phyloP scores from a whole-genome alignment of 768 basidiomycete species.

The Serpula lacrymans region DNA sequence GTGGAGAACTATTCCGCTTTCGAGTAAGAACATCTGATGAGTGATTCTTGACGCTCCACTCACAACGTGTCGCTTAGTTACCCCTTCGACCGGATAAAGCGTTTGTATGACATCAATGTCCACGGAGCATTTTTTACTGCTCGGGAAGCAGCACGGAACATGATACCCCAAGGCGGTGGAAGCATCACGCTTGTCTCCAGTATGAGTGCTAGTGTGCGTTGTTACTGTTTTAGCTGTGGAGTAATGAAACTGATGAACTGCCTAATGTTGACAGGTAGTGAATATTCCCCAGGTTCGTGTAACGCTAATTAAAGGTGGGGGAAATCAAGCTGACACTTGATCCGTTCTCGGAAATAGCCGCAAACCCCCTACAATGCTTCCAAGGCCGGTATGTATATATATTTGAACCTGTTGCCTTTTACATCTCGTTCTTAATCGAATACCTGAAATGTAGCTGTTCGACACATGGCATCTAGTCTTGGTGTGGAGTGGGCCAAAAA shows the following conservation, averaged over 20 bases:
- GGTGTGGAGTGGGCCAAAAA: slow-evolving; percentile 96
- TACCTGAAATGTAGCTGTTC: slow-evolving; percentile 57
- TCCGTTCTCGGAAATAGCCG: slow-evolving; percentile 37
- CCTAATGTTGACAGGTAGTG: slow-evolving; percentile 55
- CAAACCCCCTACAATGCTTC: slow-evolving; percentile 97
- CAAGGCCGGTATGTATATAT: slow-evolving; percentile 77
- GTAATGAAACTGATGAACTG: slow-evolving; percentile 13
- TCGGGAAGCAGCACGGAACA: slow-evolving; percentile 87
- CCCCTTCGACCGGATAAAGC: slow-evolving; percentile 80
- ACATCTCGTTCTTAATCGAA: slow-evolving; percentile 2
- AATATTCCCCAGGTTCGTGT: slow-evolving; percentile 77
- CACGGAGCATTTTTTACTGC: slow-evolving; percentile 96
- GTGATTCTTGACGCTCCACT: background rate
- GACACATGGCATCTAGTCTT: slow-evolving; percentile 89
- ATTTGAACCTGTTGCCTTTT: background rate
- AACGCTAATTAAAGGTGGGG: background rate
- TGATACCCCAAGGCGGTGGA: slow-evolving; percentile 79
- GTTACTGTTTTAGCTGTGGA: slow-evolving; percentile 1
- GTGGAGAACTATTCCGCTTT: slow-evolving; percentile 87
- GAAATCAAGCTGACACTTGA: background rate
- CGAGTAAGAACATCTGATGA: slow-evolving; percentile 48
- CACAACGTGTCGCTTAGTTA: slow-evolving; percentile 47
- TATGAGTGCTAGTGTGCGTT: slow-evolving; percentile 84
- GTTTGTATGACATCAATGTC: slow-evolving; percentile 89
- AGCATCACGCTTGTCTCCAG: slow-evolving; percentile 84